Percentiles rank a stretch among this genome's conserved stretches.
These are phyloP conservation scores for Luffa aegyptiaca DNA, from an alignment of 306 rosid genomes.

Conservation along the genomic window DNA sequence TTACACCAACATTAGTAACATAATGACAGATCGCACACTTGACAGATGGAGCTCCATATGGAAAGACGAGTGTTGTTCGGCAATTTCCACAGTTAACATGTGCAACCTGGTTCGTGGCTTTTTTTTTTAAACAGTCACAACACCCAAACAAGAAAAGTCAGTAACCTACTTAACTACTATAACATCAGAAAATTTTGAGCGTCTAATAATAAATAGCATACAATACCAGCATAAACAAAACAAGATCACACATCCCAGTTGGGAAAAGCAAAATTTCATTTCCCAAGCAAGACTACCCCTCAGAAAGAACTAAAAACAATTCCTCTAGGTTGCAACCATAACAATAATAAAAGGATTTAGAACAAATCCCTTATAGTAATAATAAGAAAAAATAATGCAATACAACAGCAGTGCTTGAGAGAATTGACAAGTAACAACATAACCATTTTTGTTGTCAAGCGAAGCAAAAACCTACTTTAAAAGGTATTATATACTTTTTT, in stretches of 20 bases:
- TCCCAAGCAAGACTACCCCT: background rate
- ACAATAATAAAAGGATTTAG: background rate
- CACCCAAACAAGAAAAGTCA: slow-evolving; percentile 19
- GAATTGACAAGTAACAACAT: background rate
- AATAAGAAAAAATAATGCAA: background rate
- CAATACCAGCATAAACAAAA: background rate
- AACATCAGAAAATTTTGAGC: background rate
- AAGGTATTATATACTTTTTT: background rate
- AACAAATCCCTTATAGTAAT: background rate
- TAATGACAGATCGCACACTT: slow-evolving; percentile 94
- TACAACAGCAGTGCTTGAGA: background rate
- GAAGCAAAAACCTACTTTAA: background rate
- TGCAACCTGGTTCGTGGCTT: slow-evolving; percentile 63
- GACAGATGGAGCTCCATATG: slow-evolving; percentile 95
- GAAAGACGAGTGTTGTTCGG: slow-evolving; percentile 86
- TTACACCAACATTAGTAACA: slow-evolving; percentile 72
- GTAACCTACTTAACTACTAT: background rate
- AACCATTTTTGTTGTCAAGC: background rate
- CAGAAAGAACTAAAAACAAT: background rate
- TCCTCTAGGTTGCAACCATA: background rate
- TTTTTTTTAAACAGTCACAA: slow-evolving; percentile 20
- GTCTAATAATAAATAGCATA: background rate
- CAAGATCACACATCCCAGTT: background rate
- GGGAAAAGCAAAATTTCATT: background rate
- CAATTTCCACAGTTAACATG: slow-evolving; percentile 89